Evolutionary conservation across 2,329 filamentous ascomycete genomes (phyloP).

Genomic region (Phaeoacremonium minimum): DNA sequence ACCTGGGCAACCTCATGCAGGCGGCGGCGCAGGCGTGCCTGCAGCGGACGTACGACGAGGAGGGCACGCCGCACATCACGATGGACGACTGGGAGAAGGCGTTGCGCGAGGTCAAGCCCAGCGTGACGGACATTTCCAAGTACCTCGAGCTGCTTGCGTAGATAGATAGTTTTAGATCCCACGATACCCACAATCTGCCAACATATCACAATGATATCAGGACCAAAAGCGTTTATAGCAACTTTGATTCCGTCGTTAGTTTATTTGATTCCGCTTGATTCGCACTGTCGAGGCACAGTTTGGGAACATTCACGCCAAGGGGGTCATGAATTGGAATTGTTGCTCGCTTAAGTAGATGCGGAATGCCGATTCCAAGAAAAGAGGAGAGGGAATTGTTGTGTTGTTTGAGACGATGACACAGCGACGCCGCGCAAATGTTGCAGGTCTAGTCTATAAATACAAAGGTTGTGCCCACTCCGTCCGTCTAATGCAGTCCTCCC

Average conservation of each 20-base stretch:
- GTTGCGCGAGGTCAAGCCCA: conserved; percentile 41
- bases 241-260: too few relatives aligned
- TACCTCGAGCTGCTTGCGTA: conserved; percentile 22
- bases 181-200: too few relatives aligned
- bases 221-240: too few relatives aligned
- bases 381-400: not conserved
- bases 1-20: conserved; percentile 50
- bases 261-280: too few relatives aligned
- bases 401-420: conserved; percentile 8
- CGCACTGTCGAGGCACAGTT: too few relatives aligned
- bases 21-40: conserved; percentile 32
- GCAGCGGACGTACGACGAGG: conserved; percentile 18
- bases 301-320: too few relatives aligned
- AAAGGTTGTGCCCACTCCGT: conserved; percentile 6
- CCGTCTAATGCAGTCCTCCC: conserved; percentile 13
- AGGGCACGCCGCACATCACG: conserved; percentile 24
- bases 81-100: conserved; percentile 49
- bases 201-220: too few relatives aligned
- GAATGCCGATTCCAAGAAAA: not conserved
- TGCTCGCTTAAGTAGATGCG: too few relatives aligned
- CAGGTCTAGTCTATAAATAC: conserved; percentile 13
- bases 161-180: too few relatives aligned
- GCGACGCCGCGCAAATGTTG: conserved; percentile 8
- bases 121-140: conserved; percentile 40
- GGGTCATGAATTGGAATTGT: too few relatives aligned